Conservation (phyloP, 2,329 filamentous ascomycete genomes). For the Simplicillium sp. region DNA sequence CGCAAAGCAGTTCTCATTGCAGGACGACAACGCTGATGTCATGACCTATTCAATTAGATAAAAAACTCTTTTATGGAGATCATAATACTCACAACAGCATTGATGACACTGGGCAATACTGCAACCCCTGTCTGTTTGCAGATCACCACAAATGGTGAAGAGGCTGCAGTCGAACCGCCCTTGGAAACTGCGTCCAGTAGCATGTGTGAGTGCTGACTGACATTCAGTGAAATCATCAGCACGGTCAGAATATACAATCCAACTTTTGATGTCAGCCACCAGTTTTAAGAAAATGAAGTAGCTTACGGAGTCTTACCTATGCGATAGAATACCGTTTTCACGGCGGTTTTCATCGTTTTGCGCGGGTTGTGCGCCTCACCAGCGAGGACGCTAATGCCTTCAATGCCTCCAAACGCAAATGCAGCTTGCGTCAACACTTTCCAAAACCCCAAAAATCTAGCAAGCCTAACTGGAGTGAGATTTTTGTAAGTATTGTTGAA, state of each 20-base stretch:
- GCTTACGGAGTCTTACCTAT: constrained; percentile 2
- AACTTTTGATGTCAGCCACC: constrained; percentile 1
- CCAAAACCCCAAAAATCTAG: constrained; percentile 29
- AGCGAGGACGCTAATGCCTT: constrained; percentile 11
- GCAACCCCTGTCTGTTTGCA: constrained; percentile 38
- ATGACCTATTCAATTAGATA: constrained; percentile 16
- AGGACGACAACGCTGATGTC: constrained; percentile 44
- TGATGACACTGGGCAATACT: constrained; percentile 41
- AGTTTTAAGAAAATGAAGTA: background rate
- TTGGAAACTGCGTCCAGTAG: constrained; percentile 31
- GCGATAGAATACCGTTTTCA: constrained; percentile 9
- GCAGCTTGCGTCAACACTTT: constrained; percentile 26
- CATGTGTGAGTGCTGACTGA: constrained; percentile 7
- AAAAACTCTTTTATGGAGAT: background rate
- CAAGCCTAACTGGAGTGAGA: constrained; percentile 18
- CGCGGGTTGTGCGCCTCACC: constrained; percentile 35
- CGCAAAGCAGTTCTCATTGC: constrained; percentile 44
- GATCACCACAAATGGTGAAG: constrained; percentile 38
- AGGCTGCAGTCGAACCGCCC: constrained; percentile 42
- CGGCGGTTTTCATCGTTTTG: constrained; percentile 12
- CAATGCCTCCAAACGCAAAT: constrained; percentile 23
- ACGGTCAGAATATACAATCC: constrained; percentile 8
- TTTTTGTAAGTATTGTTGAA: constrained; percentile 21
- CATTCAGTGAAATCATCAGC: constrained; percentile 8
- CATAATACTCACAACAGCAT: constrained; percentile 32